Percentiles rank a stretch among this genome's conserved stretches.
Evolutionary conservation across 1,139 yeast species (phyloP).

Genomic region (Scheffersomyces parashehatae): DNA sequence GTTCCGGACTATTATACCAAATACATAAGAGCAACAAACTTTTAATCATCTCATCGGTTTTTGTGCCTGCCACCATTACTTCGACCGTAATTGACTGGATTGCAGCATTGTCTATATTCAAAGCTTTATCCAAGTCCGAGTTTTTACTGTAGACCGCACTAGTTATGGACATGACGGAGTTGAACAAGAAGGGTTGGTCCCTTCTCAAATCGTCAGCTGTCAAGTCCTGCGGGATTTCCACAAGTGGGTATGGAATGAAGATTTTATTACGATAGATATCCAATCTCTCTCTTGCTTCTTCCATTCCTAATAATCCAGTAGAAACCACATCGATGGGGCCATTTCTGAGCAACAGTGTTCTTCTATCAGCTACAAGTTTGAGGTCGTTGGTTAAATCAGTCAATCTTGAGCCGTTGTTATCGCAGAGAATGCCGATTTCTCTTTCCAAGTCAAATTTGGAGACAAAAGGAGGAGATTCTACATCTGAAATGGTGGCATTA

Average conservation of each 20-base stretch:
- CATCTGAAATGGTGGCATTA: conserved; percentile 7
- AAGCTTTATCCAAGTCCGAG: conserved; percentile 30
- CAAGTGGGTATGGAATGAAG: conserved; percentile 51
- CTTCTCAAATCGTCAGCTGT: conserved; percentile 50
- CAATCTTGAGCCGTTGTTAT: conserved; percentile 26
- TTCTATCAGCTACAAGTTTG: conserved; percentile 36
- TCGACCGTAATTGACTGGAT: conserved; percentile 60
- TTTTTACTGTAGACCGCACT: conserved; percentile 42
- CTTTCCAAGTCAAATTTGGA: conserved; percentile 34
- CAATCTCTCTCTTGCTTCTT: conserved; percentile 52
- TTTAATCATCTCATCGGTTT: conserved; percentile 67
- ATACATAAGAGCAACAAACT: conserved; percentile 59
- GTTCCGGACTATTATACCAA: conserved; percentile 86
- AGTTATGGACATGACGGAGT: conserved; percentile 64
- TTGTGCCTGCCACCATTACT: conserved; percentile 69
- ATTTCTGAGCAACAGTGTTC: conserved; percentile 32
- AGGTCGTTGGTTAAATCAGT: conserved; percentile 41
- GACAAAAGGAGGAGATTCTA: conserved; percentile 30
- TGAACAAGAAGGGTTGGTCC: conserved; percentile 60
- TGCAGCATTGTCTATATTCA: conserved; percentile 57
- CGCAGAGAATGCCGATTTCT: conserved; percentile 37
- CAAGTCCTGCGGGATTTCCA: conserved; percentile 46
- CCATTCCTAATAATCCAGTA: conserved; percentile 45
- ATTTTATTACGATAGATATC: conserved; percentile 41
- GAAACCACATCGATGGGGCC: conserved; percentile 45